phyloP scores from a whole-genome alignment of 768 basidiomycete genomes.

The Filobasidium wieringae region DNA sequence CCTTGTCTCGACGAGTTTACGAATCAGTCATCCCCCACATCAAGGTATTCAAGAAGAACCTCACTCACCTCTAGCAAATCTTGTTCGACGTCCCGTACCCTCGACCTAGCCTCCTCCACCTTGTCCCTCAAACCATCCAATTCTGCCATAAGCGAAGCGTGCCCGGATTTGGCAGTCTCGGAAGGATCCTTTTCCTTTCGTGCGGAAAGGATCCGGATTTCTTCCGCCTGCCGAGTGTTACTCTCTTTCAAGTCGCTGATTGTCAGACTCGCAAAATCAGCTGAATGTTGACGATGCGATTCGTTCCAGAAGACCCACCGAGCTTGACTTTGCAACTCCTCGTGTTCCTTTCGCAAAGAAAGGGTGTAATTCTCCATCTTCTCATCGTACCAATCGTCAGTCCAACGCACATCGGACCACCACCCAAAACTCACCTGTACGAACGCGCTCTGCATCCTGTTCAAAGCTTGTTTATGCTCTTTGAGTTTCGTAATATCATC shows the following conservation, averaged over 20 bases:
- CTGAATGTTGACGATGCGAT: background rate
- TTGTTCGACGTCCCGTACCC: background rate
- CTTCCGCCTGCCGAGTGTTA: background rate
- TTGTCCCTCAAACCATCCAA: background rate
- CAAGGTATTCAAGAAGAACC: no score
- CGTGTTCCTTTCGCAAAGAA: background rate
- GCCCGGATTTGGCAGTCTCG: background rate
- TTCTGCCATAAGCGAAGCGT: background rate
- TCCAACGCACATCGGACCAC: background rate
- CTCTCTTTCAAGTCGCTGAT: background rate
- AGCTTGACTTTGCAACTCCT: background rate
- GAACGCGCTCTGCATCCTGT: constrained; percentile 9
- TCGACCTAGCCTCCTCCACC: background rate
- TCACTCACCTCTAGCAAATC: background rate
- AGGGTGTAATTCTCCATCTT: background rate
- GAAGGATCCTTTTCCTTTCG: background rate
- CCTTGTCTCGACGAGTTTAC: background rate
- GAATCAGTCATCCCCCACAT: background rate
- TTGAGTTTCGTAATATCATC: constrained; percentile 3
- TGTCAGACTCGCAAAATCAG: background rate
- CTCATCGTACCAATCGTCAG: background rate
- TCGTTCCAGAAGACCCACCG: background rate
- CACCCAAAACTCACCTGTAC: constrained; percentile 1
- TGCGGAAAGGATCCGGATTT: background rate
- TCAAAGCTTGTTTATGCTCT: background rate